Base-by-base conservation (phyloP, 805 yeast genomes). In the Nakazawaea populi region DNA sequence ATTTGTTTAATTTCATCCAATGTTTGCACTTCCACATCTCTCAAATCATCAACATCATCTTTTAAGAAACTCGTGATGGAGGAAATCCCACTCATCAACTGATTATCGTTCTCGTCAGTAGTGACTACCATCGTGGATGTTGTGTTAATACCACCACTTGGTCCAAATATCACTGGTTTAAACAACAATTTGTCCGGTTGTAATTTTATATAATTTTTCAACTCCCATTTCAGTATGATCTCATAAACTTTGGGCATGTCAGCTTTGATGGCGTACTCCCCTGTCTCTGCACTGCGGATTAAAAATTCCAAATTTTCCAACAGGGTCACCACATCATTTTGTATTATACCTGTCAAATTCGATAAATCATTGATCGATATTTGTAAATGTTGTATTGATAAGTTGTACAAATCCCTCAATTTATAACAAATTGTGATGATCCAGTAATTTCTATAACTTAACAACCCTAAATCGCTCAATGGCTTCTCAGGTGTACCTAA, bases 401-500 rank as follows among this genome's bases (percentile, higher is more conserved):
- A 45, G 41, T 42, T 32, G 27, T 49, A 38, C 46, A 56, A 46
- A 18, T 58, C 56, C 38, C 55, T 55, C 24, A 86, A 66, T 42
- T 70, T 73, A 41, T 68, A 73, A 8, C 94, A 77, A 6, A 89
- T 69, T 4, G 84, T 73, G 1, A 80, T 68, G 57, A 79, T 84
- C 98, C 98, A 94, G 65, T 87, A 92, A 58, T 82, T 87, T 55
- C 95, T 71, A 65, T 92, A 94, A 54, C 97, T 87, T 32, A 87
- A 66, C 47, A 90, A 69, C 0, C 99, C 99, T 49, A 92, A 69
- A 56, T 87, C 91, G 57, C 94, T 85, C 52, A 92, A 72, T 0
- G 99, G 99, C 61, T 91, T 92, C 60, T 94, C 99, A 0, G 99
- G 99, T 0, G 97, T 87, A 0, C 98, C 99, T 51, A 77, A 76